A percentile compares a stretch with the other conserved stretches of the same genome.
phyloP scores from a whole-genome alignment of 306 rosid species.

The Oemleria cerasiformis region DNA sequence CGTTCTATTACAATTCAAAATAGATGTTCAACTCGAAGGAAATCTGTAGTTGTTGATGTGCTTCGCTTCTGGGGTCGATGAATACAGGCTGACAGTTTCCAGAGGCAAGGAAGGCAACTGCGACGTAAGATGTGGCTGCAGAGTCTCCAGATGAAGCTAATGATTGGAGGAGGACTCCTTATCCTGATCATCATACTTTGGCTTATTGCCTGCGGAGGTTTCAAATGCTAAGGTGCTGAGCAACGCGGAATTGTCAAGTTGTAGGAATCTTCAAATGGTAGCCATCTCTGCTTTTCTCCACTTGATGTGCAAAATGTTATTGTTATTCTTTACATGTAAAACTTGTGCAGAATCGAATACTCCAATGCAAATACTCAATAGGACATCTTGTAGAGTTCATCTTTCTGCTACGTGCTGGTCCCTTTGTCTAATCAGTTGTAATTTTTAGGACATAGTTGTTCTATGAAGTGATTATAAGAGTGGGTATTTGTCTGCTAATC shows the following conservation, averaged over 20 bases:
- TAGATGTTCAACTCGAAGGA: not conserved
- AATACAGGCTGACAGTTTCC: slow-evolving; percentile 94
- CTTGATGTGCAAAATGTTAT: slow-evolving; percentile 44
- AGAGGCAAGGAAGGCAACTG: slow-evolving; percentile 94
- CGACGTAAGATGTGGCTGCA: slow-evolving; percentile 98
- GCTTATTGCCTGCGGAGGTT: slow-evolving; percentile 83
- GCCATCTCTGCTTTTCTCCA: not conserved
- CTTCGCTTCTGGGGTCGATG: not conserved
- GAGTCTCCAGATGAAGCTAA: slow-evolving; percentile 85
- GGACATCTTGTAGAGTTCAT: slow-evolving; percentile 34
- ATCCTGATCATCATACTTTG: slow-evolving; percentile 61
- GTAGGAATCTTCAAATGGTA: not conserved
- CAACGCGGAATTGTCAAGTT: slow-evolving; percentile 11
- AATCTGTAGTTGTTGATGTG: not conserved
- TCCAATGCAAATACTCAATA: not conserved
- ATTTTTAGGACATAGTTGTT: not conserved
- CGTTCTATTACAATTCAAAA: not conserved
- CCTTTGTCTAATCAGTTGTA: not conserved
- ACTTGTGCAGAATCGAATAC: slow-evolving; percentile 19
- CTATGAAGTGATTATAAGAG: too few species aligned
- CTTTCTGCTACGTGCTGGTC: slow-evolving; percentile 12
- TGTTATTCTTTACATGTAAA: slow-evolving; percentile 29
- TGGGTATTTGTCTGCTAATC: too few species aligned
- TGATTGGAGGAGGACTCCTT: slow-evolving; percentile 76
- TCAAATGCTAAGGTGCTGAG: slow-evolving; percentile 59